phyloP scores from a whole-genome alignment of 2,329 filamentous ascomycete species.

The Colletotrichum paranaense region DNA sequence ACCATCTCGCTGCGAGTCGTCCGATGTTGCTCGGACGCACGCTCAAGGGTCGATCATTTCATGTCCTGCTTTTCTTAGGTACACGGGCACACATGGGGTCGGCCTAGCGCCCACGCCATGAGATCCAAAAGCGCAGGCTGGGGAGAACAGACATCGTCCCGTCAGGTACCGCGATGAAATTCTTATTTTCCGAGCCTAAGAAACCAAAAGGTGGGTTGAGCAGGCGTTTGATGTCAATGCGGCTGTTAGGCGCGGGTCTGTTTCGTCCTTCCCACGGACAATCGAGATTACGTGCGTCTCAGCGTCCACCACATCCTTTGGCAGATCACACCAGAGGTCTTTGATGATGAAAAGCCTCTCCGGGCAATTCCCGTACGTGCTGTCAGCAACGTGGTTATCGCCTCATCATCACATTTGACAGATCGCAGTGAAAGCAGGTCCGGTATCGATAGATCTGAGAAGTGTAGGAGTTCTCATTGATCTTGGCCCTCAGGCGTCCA shows the following conservation, averaged over 20 bases:
- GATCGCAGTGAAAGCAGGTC: not conserved
- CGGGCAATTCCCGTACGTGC: not conserved
- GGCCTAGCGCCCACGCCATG: conserved; percentile 13
- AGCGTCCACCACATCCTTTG: conserved; percentile 1
- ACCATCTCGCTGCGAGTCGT: not conserved
- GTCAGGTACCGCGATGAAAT: conserved; percentile 8
- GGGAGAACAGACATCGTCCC: conserved; percentile 16
- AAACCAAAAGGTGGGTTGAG: not conserved
- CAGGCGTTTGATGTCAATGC: conserved; percentile 12
- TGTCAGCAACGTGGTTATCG: not conserved
- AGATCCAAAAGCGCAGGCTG: not conserved
- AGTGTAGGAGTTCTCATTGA: not conserved
- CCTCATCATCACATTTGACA: not conserved
- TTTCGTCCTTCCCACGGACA: conserved; percentile 19
- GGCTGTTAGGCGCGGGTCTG: not conserved
- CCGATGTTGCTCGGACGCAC: conserved; percentile 17
- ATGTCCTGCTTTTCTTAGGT: conserved; percentile 28
- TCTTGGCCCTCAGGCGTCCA: not conserved
- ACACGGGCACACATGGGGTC: not conserved
- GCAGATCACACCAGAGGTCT: not conserved
- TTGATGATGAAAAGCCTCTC: not conserved
- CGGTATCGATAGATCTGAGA: not conserved
- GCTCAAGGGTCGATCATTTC: conserved; percentile 13
- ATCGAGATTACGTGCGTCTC: conserved; percentile 24
- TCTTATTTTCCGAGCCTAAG: not conserved